phyloP scores from a whole-genome alignment of 768 basidiomycete genomes.

The Tephrocybe sp. region DNA sequence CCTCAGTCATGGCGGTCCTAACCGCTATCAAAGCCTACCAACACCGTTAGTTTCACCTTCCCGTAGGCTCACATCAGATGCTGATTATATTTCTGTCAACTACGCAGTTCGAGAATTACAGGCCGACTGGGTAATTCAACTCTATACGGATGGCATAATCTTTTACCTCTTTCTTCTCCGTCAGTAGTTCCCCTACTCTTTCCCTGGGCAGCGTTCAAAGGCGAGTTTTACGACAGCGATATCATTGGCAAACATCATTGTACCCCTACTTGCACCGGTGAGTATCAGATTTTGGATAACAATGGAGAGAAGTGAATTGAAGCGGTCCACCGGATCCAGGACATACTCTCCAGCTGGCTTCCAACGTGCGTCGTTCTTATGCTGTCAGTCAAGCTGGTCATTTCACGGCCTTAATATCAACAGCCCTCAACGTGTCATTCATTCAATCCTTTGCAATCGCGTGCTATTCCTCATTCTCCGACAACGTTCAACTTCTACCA shows the following conservation, averaged over 20 bases:
- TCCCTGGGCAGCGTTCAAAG: neutral
- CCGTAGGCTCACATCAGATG: neutral
- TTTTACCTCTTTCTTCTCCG: slow-evolving; percentile 41
- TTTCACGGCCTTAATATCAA: neutral
- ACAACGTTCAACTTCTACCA: slow-evolving; percentile 21
- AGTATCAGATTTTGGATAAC: neutral
- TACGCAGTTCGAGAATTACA: slow-evolving; percentile 32
- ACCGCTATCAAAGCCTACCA: slow-evolving; percentile 37
- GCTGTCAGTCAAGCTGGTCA: too few species aligned
- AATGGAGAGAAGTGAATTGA: neutral
- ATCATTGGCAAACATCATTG: slow-evolving; percentile 39
- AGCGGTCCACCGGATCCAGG: slow-evolving; percentile 18
- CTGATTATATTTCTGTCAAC: neutral
- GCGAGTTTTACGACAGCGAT: slow-evolving; percentile 23
- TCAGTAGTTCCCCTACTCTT: slow-evolving; percentile 16
- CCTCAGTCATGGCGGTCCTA: slow-evolving; percentile 36
- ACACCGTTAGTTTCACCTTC: slow-evolving; percentile 29
- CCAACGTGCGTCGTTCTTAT: slow-evolving; percentile 31
- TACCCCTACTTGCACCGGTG: slow-evolving; percentile 37
- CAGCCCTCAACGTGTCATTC: slow-evolving; percentile 44
- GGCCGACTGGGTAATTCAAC: slow-evolving; percentile 33
- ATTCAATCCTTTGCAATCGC: slow-evolving; percentile 41
- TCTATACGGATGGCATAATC: slow-evolving; percentile 41
- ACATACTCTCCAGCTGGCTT: slow-evolving; percentile 40
- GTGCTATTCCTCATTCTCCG: slow-evolving; percentile 40